Evolutionary conservation across 768 basidiomycete genomes (phyloP).

Genomic region (Pleurotus sapidus): DNA sequence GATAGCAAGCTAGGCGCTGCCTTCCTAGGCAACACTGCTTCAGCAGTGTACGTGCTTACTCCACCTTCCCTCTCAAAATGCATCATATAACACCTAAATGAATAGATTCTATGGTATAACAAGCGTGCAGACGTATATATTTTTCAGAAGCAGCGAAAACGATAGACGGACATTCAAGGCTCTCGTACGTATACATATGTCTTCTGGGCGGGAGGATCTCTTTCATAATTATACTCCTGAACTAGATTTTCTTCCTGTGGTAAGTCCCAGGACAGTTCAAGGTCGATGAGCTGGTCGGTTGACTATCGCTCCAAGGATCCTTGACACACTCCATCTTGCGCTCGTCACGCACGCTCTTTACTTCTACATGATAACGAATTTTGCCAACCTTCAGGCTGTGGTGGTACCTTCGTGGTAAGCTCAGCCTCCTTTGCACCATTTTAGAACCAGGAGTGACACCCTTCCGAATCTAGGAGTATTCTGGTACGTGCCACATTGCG

Average conservation of each 20-base stretch:
- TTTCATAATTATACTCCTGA: no score
- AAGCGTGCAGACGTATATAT: conserved; percentile 36
- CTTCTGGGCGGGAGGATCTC: background rate
- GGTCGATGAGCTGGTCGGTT: background rate
- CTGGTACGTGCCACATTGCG: conserved; percentile 14
- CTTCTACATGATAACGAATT: conserved; percentile 32
- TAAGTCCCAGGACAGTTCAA: background rate
- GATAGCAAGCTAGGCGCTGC: conserved; percentile 42
- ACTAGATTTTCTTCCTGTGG: conserved; percentile 25
- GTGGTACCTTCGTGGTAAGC: conserved; percentile 26
- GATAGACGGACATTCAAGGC: conserved; percentile 28
- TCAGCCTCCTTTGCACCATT: background rate
- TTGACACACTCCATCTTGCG: conserved; percentile 31
- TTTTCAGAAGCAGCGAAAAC: conserved; percentile 28
- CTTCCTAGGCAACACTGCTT: conserved; percentile 38
- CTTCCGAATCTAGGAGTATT: conserved; percentile 19
- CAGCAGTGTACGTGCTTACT: conserved; percentile 30
- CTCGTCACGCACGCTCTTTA: conserved; percentile 32
- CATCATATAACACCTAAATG: background rate
- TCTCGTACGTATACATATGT: conserved; percentile 18
- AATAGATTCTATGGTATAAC: conserved; percentile 40
- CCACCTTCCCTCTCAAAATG: background rate
- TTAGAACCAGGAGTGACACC: background rate
- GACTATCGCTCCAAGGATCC: conserved; percentile 20
- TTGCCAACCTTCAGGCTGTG: conserved; percentile 22